Conservation (phyloP, 1,284 basidiomycete species). For the Trichosporon faecale region DNA sequence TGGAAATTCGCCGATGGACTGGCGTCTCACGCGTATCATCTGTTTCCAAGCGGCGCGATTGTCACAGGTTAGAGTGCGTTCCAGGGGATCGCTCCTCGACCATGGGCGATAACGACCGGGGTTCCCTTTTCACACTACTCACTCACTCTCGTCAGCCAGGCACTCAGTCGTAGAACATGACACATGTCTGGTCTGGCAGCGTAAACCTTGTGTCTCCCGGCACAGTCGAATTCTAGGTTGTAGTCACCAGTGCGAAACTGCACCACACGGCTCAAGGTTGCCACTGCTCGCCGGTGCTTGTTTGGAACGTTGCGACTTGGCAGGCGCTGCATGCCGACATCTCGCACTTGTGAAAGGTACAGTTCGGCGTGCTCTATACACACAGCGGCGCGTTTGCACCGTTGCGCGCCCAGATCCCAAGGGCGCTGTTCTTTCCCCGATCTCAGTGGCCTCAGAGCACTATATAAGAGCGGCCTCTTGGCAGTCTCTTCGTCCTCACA, state of each 20-base stretch:
- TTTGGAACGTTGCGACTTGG: background rate
- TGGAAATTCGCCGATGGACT: background rate
- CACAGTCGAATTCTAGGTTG: slow-evolving; percentile 7
- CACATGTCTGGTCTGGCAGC: background rate
- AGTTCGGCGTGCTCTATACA: background rate
- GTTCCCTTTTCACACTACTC: background rate
- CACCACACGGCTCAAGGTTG: background rate
- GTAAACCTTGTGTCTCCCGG: slow-evolving; percentile 4
- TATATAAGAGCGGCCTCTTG: background rate
- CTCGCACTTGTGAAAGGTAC: background rate
- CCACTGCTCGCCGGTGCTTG: background rate
- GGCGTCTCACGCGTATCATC: background rate
- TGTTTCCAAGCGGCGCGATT: slow-evolving; percentile 7
- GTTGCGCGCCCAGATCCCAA: too few species aligned
- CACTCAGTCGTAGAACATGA: background rate
- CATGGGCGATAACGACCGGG: background rate
- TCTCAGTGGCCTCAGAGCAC: background rate
- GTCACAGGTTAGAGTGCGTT: slow-evolving; percentile 5
- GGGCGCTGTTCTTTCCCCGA: background rate
- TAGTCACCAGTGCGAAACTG: background rate
- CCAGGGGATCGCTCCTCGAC: background rate
- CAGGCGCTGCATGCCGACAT: background rate
- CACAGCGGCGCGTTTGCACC: too few species aligned
- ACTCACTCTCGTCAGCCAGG: background rate
- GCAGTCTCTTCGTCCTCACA: background rate